Evolutionary conservation across 2,329 filamentous ascomycete species (phyloP).

Genomic region (Ceratocystis albifundus): DNA sequence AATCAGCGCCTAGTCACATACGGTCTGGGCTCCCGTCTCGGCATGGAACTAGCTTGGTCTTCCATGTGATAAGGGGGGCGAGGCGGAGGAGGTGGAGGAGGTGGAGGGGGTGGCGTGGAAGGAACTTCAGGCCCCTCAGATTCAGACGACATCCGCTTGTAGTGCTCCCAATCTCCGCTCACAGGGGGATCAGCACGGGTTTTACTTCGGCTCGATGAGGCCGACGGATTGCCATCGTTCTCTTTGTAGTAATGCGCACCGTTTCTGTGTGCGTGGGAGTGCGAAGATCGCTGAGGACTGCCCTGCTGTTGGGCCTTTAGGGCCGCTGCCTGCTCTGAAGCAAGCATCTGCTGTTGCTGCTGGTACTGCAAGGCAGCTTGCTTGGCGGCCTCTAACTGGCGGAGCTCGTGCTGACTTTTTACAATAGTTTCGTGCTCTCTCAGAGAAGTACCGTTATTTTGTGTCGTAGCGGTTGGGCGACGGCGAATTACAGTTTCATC

Average conservation of each 20-base stretch:
- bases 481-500: slow-evolving; percentile 18
- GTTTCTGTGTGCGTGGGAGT: slow-evolving; percentile 16
- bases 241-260: slow-evolving; percentile 18
- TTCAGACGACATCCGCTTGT: slow-evolving; percentile 11
- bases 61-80: slow-evolving; percentile 19
- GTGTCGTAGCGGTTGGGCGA: slow-evolving; percentile 15
- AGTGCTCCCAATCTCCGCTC: slow-evolving; percentile 17
- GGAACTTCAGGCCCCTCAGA: slow-evolving; percentile 13
- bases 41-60: not conserved
- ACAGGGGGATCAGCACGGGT: not conserved
- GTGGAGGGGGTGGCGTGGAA: not conserved
- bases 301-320: slow-evolving; percentile 11
- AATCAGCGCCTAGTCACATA: slow-evolving; percentile 13
- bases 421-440: not conserved
- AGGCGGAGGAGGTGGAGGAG: slow-evolving; percentile 21
- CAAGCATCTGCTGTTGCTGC: slow-evolving; percentile 15
- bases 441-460: not conserved
- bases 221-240: slow-evolving; percentile 4
- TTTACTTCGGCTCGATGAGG: slow-evolving; percentile 9
- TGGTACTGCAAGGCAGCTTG: slow-evolving; percentile 5
- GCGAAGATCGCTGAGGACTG: slow-evolving; percentile 12
- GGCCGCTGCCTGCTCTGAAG: slow-evolving; percentile 12
- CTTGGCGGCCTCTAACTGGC: slow-evolving; percentile 8
- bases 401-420: not conserved
- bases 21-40: slow-evolving; percentile 19